Percentiles rank a stretch among this genome's conserved stretches.
phyloP scores from a whole-genome alignment of 305 asterid genomes.

The Lippia alba region DNA sequence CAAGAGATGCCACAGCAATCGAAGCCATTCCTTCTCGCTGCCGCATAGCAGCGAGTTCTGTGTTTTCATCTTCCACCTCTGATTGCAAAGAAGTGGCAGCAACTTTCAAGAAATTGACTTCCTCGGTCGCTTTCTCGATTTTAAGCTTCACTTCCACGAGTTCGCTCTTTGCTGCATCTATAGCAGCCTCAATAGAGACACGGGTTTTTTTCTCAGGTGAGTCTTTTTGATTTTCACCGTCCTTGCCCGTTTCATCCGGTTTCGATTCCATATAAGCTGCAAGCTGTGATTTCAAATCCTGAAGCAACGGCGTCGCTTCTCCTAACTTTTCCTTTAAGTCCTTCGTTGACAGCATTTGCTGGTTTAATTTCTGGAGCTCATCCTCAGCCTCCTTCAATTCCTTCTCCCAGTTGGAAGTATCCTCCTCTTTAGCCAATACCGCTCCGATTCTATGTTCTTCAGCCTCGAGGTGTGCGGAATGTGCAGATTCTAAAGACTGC shows the following conservation, averaged over 20 bases:
- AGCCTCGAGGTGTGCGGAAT: conserved; percentile 82
- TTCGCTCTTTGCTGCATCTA: conserved; percentile 69
- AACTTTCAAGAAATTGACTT: conserved; percentile 65
- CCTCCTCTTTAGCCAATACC: conserved; percentile 82
- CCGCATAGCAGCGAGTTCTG: conserved; percentile 50
- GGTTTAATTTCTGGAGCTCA: conserved; percentile 64
- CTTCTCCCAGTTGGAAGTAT: conserved; percentile 72
- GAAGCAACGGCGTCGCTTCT: conserved; percentile 59
- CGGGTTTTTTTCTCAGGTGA: conserved; percentile 58
- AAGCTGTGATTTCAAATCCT: conserved; percentile 67
- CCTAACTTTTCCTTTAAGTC: conserved; percentile 68
- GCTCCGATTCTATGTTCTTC: conserved; percentile 90
- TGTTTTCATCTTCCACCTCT: conserved; percentile 73
- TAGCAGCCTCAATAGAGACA: conserved; percentile 60
- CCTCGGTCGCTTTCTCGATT: conserved; percentile 62
- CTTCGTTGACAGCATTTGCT: conserved; percentile 59
- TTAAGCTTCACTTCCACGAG: conserved; percentile 68
- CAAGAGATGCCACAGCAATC: conserved; percentile 64
- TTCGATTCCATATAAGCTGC: conserved; percentile 89
- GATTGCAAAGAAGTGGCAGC: conserved; percentile 66
- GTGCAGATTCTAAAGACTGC: conserved; percentile 80
- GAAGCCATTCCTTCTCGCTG: conserved; percentile 81
- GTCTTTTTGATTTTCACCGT: conserved; percentile 33
- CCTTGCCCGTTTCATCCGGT: conserved; percentile 44
- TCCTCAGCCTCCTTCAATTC: conserved; percentile 79